Percentiles rank a stretch among this genome's conserved stretches.
Evolutionary conservation across 208 protist species (phyloP).

Genomic region (Tritrichomonas foetus): DNA sequence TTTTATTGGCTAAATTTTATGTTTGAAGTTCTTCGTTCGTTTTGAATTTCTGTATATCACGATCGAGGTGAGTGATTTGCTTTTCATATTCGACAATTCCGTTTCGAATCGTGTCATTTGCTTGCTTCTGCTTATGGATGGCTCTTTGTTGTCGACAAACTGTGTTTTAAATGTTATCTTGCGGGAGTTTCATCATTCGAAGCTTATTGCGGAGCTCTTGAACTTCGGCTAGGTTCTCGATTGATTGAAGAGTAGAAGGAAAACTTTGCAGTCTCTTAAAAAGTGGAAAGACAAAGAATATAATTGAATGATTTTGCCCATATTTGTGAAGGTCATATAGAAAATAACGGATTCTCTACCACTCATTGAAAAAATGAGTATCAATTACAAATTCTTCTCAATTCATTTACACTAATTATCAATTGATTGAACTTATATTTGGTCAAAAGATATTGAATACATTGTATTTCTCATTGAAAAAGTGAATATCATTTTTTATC

Average conservation of each 20-base stretch:
- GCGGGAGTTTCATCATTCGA: conserved; percentile 37
- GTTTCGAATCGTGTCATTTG: neutral
- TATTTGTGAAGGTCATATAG: too few species aligned
- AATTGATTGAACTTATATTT: too few species aligned
- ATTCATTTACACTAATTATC: too few species aligned
- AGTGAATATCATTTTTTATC: too few species aligned
- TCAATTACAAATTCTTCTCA: too few species aligned
- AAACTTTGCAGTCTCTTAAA: too few species aligned
- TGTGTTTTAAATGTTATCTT: conserved; percentile 15
- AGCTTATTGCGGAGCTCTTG: conserved; percentile 26
- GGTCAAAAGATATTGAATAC: too few species aligned
- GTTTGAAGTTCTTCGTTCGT: neutral
- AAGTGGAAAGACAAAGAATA: too few species aligned
- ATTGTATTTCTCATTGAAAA: too few species aligned
- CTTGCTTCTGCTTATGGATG: conserved; percentile 37
- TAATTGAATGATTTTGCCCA: too few species aligned
- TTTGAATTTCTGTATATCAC: neutral
- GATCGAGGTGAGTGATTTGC: neutral
- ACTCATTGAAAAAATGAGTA: too few species aligned
- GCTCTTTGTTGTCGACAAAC: conserved; percentile 18
- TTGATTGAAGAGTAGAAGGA: neutral
- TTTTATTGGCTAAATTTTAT: neutral
- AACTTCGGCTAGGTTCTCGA: conserved; percentile 35
- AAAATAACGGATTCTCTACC: too few species aligned
- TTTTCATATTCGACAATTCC: neutral